These are phyloP conservation scores for Hyphopichia fennica DNA, from an alignment of 1,139 yeast genomes.

Conservation along the genomic window DNA sequence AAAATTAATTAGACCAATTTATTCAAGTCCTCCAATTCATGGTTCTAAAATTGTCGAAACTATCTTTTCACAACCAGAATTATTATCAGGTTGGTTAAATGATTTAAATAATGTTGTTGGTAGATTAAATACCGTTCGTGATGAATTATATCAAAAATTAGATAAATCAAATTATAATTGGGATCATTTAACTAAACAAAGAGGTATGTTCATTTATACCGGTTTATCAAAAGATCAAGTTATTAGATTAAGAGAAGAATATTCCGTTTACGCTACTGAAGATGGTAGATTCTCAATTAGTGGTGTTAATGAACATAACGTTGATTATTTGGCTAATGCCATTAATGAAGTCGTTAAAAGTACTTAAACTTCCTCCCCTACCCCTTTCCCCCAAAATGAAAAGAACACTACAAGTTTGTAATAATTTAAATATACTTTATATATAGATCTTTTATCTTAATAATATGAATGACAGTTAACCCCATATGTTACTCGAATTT, in stretches of 20 bases:
- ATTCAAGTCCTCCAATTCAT: conserved; percentile 93
- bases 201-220: conserved; percentile 96
- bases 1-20: conserved; percentile 77
- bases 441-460: too few relatives aligned
- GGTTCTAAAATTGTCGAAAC: conserved; percentile 87
- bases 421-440: too few relatives aligned
- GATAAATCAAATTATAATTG: conserved; percentile 64
- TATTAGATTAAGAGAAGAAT: conserved; percentile 63
- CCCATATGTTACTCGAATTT: too few relatives aligned
- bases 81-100: conserved; percentile 71
- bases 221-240: conserved; percentile 76
- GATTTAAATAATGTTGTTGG: conserved; percentile 79
- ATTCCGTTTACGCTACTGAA: conserved; percentile 77
- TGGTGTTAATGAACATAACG: conserved; percentile 78
- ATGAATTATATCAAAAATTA: conserved; percentile 57
- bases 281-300: conserved; percentile 94
- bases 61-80: conserved; percentile 61
- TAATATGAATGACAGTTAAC: too few relatives aligned
- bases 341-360: conserved; percentile 56
- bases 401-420: too few relatives aligned
- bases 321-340: conserved; percentile 78
- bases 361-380: neutral
- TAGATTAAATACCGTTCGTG: conserved; percentile 76
- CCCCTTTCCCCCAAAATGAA: too few relatives aligned
- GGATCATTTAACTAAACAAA: conserved; percentile 85